A percentile compares a stretch with the other conserved stretches of the same genome.
Evolutionary conservation across 305 asterid species (phyloP).

Genomic region (Withania somnifera): DNA sequence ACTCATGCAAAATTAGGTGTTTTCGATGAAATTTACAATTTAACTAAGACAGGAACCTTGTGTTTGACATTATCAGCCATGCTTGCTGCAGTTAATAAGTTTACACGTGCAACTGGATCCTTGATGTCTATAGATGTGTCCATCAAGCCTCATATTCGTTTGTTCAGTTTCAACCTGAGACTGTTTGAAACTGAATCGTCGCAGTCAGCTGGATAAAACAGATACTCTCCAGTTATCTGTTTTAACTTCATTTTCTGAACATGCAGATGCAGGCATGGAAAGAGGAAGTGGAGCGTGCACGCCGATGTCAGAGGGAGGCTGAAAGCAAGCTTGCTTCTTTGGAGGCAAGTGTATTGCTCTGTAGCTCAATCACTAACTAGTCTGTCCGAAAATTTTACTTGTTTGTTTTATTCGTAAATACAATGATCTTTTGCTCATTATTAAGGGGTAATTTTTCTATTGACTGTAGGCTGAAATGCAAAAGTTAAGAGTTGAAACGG

Average conservation of each 20-base stretch:
- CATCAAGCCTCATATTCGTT: not conserved
- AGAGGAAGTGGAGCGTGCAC: conserved; percentile 99
- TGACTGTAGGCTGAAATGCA: conserved; percentile 81
- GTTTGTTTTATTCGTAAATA: not conserved
- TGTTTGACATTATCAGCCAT: not conserved
- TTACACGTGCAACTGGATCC: not conserved
- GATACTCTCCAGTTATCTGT: not conserved
- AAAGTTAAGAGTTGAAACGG: conserved; percentile 96
- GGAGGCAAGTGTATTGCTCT: conserved; percentile 64
- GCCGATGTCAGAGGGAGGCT: conserved; percentile 94
- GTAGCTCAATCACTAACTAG: not conserved
- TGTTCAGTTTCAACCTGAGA: not conserved
- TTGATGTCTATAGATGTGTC: not conserved
- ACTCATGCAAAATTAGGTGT: not conserved
- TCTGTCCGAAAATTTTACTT: not conserved
- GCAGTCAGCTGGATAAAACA: not conserved
- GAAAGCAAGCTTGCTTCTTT: conserved; percentile 82
- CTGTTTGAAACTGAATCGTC: not conserved
- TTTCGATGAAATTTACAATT: not conserved
- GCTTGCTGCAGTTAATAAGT: not conserved
- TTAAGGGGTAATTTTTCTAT: not conserved
- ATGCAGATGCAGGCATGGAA: conserved; percentile 95
- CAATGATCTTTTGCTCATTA: not conserved
- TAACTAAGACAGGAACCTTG: not conserved
- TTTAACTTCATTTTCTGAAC: conserved; percentile 14